Conservation (phyloP, 2,329 filamentous ascomycete genomes). For the Fusarium tjaetaba region DNA sequence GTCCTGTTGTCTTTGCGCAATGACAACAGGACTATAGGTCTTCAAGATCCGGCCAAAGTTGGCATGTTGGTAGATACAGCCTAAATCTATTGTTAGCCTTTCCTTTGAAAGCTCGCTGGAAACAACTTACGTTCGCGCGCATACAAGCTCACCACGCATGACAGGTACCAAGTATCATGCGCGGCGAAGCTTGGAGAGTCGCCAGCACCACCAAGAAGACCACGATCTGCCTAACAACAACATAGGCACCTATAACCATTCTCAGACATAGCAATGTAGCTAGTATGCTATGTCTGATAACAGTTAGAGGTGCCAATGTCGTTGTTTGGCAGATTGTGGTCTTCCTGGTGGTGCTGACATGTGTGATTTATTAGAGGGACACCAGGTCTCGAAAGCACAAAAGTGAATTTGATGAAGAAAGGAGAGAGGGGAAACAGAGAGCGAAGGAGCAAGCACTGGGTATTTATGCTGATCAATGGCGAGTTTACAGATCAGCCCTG, state of each 20-base stretch:
- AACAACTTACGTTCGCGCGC: neutral
- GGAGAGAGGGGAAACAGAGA: neutral
- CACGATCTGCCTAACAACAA: neutral
- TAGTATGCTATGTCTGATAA: neutral
- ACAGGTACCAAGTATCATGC: neutral
- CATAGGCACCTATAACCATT: neutral
- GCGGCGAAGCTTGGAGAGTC: neutral
- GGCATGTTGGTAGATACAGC: neutral
- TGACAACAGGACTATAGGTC: neutral
- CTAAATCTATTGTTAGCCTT: neutral
- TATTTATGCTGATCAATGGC: slow-evolving; percentile 5
- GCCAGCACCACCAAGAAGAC: neutral
- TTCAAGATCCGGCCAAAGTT: neutral
- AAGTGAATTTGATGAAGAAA: neutral
- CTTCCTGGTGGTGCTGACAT: neutral
- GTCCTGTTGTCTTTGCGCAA: neutral
- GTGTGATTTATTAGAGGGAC: neutral
- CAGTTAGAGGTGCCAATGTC: neutral
- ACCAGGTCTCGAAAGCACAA: neutral
- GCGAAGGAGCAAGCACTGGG: too few species aligned
- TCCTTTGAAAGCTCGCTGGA: accelerated
- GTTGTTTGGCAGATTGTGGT: neutral
- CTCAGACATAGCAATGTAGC: neutral
- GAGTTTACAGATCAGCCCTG: neutral
- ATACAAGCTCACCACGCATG: neutral